Percentiles rank a stretch among this genome's conserved stretches.
Evolutionary conservation across 768 basidiomycete species (phyloP).

Genomic region (Macrolepiota fuliginosa): DNA sequence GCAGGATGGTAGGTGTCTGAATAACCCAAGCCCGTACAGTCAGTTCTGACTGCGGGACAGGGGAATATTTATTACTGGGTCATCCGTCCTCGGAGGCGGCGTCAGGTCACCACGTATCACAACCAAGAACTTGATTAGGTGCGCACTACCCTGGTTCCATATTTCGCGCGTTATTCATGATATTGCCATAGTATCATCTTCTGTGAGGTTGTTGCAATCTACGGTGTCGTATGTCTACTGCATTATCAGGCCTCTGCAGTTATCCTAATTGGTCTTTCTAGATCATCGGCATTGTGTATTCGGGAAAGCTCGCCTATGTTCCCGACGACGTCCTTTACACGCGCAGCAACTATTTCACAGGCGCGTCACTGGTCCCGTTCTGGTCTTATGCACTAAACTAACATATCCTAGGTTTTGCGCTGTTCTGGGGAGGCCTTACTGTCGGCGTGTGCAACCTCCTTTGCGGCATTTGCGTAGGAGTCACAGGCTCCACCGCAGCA

Average conservation of each 20-base stretch:
- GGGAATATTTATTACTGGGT: constrained; percentile 96
- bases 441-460: constrained; percentile 94
- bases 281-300: constrained; percentile 98
- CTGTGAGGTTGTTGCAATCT: constrained; percentile 99
- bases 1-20: constrained; percentile 79
- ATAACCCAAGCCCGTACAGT: neutral
- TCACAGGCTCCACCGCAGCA: constrained; percentile 94
- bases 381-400: neutral
- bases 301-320: constrained; percentile 68
- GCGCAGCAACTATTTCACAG: constrained; percentile 88
- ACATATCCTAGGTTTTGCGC: constrained; percentile 66
- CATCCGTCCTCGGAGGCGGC: constrained; percentile 96
- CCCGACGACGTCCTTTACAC: constrained; percentile 75
- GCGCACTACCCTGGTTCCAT: constrained; percentile 16
- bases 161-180: neutral
- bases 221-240: constrained; percentile 73
- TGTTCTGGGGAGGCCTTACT: constrained; percentile 97
- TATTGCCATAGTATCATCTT: constrained; percentile 82
- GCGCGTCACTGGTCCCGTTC: constrained; percentile 29
- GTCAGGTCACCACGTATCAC: constrained; percentile 90
- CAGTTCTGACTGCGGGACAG: constrained; percentile 38
- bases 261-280: constrained; percentile 23
- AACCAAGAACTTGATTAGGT: constrained; percentile 98
- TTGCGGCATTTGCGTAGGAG: constrained; percentile 91
- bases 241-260: neutral